phyloP scores from a whole-genome alignment of 2,329 filamentous ascomycete genomes.

The Didymosphaeria variabile region DNA sequence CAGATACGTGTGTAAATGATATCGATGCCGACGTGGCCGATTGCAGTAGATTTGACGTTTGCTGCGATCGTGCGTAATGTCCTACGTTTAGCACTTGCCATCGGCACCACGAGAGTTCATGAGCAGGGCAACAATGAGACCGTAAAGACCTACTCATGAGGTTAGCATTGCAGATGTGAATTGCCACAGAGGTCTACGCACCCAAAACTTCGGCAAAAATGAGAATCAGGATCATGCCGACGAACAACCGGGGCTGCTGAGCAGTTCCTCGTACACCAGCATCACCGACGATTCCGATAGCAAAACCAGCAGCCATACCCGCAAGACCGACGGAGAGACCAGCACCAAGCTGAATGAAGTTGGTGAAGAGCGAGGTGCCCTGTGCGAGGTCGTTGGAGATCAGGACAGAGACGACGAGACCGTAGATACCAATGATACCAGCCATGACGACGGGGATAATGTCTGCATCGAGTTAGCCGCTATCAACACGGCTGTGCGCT shows the following conservation, averaged over 20 bases:
- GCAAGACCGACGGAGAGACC: slow-evolving; percentile 75
- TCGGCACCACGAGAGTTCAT: slow-evolving; percentile 80
- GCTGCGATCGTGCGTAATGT: slow-evolving; percentile 37
- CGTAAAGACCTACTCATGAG: slow-evolving; percentile 81
- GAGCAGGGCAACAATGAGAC: slow-evolving; percentile 96
- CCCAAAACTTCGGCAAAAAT: slow-evolving; percentile 99
- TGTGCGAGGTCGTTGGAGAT: slow-evolving; percentile 63
- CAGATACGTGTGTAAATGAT: slow-evolving; percentile 30
- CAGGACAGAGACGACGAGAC: slow-evolving; percentile 63
- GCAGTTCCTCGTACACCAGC: slow-evolving; percentile 88
- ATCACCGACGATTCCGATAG: slow-evolving; percentile 71
- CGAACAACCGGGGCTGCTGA: slow-evolving; percentile 85
- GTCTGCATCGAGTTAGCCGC: slow-evolving; percentile 65
- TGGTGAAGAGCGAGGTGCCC: slow-evolving; percentile 57
- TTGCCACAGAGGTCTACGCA: slow-evolving; percentile 58
- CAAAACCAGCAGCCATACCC: slow-evolving; percentile 90
- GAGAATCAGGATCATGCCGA: slow-evolving; percentile 98
- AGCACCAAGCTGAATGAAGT: slow-evolving; percentile 63
- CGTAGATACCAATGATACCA: slow-evolving; percentile 99
- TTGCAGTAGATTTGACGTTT: slow-evolving; percentile 41
- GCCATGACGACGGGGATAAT: slow-evolving; percentile 99
- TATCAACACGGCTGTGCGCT: neutral
- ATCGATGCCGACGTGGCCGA: slow-evolving; percentile 29
- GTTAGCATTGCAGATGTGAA: slow-evolving; percentile 14
- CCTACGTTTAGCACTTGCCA: slow-evolving; percentile 47